A percentile compares a stretch with the other conserved stretches of the same genome.
Evolutionary conservation across 805 yeast species (phyloP).

Genomic region (Wickerhamiella galacta): DNA sequence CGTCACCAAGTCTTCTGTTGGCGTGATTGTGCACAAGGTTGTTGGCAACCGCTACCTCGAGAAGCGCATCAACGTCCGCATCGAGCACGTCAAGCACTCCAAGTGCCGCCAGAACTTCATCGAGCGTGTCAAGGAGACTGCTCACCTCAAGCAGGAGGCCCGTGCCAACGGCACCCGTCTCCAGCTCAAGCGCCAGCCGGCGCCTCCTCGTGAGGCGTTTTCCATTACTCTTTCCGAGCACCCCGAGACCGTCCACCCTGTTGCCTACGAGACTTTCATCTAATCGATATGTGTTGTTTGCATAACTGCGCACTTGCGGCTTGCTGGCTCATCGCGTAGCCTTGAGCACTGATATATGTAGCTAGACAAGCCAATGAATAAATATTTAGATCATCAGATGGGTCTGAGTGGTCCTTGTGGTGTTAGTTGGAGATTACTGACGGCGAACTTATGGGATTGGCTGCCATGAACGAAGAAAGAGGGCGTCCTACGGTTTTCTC

Average conservation of each 20-base stretch:
- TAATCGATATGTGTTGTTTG: conserved; percentile 27
- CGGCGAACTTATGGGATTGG: no score
- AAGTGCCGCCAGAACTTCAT: conserved; percentile 98
- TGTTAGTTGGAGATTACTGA: no score
- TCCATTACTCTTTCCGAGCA: conserved; percentile 63
- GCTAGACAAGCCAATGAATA: no score
- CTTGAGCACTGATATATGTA: background rate
- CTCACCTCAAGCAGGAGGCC: conserved; percentile 85
- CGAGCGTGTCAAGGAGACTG: conserved; percentile 95
- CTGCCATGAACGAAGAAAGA: no score
- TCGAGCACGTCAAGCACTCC: conserved; percentile 98
- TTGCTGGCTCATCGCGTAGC: no score
- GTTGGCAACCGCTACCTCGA: conserved; percentile 98
- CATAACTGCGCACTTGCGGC: background rate
- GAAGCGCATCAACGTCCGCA: conserved; percentile 96
- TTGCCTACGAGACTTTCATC: conserved; percentile 98
- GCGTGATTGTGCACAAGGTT: conserved; percentile 95
- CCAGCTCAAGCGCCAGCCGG: conserved; percentile 96
- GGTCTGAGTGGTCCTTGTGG: no score
- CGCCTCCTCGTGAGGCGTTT: conserved; percentile 88
- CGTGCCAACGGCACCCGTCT: conserved; percentile 85
- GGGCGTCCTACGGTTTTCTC: no score
- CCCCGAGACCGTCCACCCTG: conserved; percentile 97
- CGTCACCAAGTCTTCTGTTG: conserved; percentile 96
- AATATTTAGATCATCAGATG: no score